A percentile compares a stretch with the other conserved stretches of the same genome.
These are phyloP conservation scores for Polyporus tsugae DNA, from an alignment of 1,284 basidiomycete species.

Conservation along the genomic window DNA sequence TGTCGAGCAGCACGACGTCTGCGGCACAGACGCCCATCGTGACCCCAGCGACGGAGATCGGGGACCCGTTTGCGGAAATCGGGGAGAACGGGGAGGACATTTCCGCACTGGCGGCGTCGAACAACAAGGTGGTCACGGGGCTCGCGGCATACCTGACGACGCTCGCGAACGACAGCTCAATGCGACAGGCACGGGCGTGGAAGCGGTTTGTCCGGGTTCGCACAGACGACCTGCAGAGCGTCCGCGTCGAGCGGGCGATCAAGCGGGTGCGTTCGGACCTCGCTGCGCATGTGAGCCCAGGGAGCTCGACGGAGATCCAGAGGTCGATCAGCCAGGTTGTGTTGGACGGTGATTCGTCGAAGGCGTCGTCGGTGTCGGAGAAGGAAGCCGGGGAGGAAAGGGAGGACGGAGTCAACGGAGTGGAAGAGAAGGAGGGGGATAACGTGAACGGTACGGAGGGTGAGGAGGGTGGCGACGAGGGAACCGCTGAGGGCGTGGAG, in stretches of 20 bases:
- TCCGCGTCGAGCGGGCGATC: slow-evolving; percentile 85
- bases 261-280: slow-evolving; percentile 87
- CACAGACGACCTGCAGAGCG: slow-evolving; percentile 87
- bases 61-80: slow-evolving; percentile 67
- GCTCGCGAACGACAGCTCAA: slow-evolving; percentile 69
- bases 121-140: slow-evolving; percentile 65
- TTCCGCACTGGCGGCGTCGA: slow-evolving; percentile 34
- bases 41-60: slow-evolving; percentile 63
- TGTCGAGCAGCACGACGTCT: slow-evolving; percentile 36
- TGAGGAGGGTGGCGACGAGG: slow-evolving; percentile 28
- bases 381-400: slow-evolving; percentile 26
- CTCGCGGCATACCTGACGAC: slow-evolving; percentile 84
- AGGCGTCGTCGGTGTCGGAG: slow-evolving; percentile 15
- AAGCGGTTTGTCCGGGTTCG: slow-evolving; percentile 87
- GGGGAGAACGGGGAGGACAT: slow-evolving; percentile 40
- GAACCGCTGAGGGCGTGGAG: slow-evolving; percentile 29
- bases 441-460: slow-evolving; percentile 23
- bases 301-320: slow-evolving; percentile 38
- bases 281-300: slow-evolving; percentile 65
- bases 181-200: slow-evolving; percentile 78
- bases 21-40: slow-evolving; percentile 53
- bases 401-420: slow-evolving; percentile 40
- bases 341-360: slow-evolving; percentile 34
- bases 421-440: slow-evolving; percentile 19
- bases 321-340: slow-evolving; percentile 43